Conservation (phyloP, 1,284 basidiomycete genomes). For the Coriolopsis trogii region DNA sequence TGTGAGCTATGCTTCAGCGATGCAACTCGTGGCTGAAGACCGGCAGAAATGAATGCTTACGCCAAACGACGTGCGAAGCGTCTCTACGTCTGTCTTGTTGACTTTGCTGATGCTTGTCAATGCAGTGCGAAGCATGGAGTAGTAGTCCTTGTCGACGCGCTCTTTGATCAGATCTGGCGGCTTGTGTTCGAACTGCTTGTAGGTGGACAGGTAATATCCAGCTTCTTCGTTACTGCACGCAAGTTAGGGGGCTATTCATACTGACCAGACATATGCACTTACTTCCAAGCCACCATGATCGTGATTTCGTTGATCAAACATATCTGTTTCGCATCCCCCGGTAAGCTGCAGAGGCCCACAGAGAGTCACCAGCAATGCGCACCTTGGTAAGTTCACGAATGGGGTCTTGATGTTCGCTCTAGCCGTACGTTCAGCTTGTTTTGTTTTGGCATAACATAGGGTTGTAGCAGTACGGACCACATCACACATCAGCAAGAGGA, state of each 20-base stretch:
- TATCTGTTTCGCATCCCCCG: conserved; percentile 45
- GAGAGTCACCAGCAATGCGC: neutral
- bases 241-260: conserved; percentile 1
- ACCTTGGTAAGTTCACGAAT: conserved; percentile 93
- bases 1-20: conserved; percentile 33
- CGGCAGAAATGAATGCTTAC: conserved; percentile 52
- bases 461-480: conserved; percentile 60
- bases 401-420: conserved; percentile 90
- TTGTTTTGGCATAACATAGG: neutral
- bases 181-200: conserved; percentile 94
- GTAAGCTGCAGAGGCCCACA: too few relatives aligned
- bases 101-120: conserved; percentile 92
- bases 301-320: conserved; percentile 94
- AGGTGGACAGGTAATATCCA: conserved; percentile 87
- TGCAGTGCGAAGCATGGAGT: conserved; percentile 80
- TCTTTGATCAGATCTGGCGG: conserved; percentile 95
- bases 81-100: conserved; percentile 97
- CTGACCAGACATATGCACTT: conserved; percentile 34
- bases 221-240: conserved; percentile 83
- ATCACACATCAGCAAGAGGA: conserved; percentile 93
- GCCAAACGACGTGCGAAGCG: conserved; percentile 89
- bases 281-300: conserved; percentile 93
- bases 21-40: conserved; percentile 1
- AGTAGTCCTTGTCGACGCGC: conserved; percentile 87
- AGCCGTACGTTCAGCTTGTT: conserved; percentile 2